Base-by-base conservation (phyloP, 2,329 filamentous ascomycete genomes). In the Davidsoniella eucalypti region DNA sequence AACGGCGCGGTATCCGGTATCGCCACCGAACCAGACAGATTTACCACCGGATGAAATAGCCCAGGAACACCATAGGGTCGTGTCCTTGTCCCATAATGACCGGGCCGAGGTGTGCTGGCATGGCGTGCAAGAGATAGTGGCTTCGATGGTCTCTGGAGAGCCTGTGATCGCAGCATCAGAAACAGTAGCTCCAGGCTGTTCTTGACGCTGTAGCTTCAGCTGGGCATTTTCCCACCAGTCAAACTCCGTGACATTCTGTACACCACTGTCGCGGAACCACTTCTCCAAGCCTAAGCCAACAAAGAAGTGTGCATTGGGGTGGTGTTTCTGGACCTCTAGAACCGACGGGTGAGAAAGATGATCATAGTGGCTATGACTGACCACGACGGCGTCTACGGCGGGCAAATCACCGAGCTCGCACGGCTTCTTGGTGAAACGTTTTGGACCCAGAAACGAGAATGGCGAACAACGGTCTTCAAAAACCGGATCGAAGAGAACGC, bases 151-250 rank as follows among this genome's bases (percentile, higher is more conserved):
- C 41, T 63, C 58, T n/a, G 58, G 57, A 3, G 60, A 56, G 9
- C 59, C 57, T 17, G 61, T 57, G 7, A 55, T 53, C 14, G 55
- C 58, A 33, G 7, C 53, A n/a, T 56, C 58, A 39, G 60, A 54
- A 17, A 59, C 55, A 33, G 57, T 55, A 51, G 55, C 56, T 26
- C 52, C 39, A 49, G 58, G 44, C 44, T 54, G 23, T 29, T 56
- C 53, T 58, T 63, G 57, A 56, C 41, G 44, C 40, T 48, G 37
- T 23, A 94, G 65, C 0, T 68, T 77, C n/a, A 94, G 64, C 44
- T 90, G 80, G 5, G 78, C 73, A 55, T 85, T 81, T 57, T 94
- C 81, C 90, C 90, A 95, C 90, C 90, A 95, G 65, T 96, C 90
- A 59, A 95, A 64, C 66, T 95, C 88, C 0, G 86, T 93, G 41